Percentiles rank a stretch among this genome's conserved stretches.
These are phyloP conservation scores for Xylaria telfairii DNA, from an alignment of 495 filamentous ascomycete species.

Conservation along the genomic window DNA sequence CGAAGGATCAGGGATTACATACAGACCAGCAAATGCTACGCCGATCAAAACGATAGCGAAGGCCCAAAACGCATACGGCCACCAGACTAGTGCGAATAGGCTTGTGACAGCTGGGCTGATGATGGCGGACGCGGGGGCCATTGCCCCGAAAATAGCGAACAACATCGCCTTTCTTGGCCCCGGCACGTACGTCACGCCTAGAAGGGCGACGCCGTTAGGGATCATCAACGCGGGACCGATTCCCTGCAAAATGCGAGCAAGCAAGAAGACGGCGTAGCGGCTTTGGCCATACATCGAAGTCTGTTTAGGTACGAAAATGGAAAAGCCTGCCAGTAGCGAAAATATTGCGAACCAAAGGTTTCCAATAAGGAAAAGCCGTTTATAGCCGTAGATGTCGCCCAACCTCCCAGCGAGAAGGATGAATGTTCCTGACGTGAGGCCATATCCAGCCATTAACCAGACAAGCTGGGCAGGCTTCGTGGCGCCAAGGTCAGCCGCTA, in stretches of 20 bases:
- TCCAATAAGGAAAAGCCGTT: conserved; percentile 66
- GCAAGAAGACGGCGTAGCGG: conserved; percentile 60
- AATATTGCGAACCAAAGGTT: conserved; percentile 69
- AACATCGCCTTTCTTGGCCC: conserved; percentile 67
- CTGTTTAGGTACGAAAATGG: conserved; percentile 41
- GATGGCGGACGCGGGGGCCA: conserved; percentile 63
- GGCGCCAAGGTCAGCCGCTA: conserved; percentile 52
- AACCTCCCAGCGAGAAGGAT: conserved; percentile 70
- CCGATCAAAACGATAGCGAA: conserved; percentile 56
- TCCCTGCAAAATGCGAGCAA: conserved; percentile 66
- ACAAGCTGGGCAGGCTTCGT: conserved; percentile 49
- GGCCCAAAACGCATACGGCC: conserved; percentile 70
- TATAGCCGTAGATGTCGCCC: conserved; percentile 72
- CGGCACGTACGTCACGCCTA: conserved; percentile 63
- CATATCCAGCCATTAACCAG: conserved; percentile 62
- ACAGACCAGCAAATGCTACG: conserved; percentile 48
- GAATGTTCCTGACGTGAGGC: conserved; percentile 72
- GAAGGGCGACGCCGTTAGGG: conserved; percentile 66
- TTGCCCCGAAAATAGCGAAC: conserved; percentile 69
- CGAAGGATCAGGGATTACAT: conserved; percentile 61
- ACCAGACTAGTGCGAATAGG: conserved; percentile 64
- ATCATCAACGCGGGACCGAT: conserved; percentile 67
- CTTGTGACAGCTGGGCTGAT: conserved; percentile 59
- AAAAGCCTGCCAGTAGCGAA: conserved; percentile 66
- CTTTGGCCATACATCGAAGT: conserved; percentile 46